Conservation (phyloP, 805 yeast species). For the Hanseniaspora lachancei region DNA sequence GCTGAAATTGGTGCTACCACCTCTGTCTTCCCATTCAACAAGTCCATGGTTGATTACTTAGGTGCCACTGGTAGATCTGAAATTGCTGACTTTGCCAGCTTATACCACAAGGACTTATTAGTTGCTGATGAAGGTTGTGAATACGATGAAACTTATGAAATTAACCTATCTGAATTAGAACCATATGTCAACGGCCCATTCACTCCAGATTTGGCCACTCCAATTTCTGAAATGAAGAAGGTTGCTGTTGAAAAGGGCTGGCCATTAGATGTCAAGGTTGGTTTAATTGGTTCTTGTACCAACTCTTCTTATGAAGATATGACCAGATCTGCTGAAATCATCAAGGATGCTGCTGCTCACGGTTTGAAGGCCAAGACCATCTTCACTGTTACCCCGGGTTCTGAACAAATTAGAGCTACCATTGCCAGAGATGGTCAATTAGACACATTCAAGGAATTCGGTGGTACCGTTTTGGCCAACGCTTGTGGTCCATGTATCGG, state of each 20-base stretch:
- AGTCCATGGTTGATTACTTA: conserved; percentile 76
- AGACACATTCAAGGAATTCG: conserved; percentile 75
- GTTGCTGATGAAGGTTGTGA: conserved; percentile 85
- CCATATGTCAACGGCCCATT: conserved; percentile 97
- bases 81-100: conserved; percentile 67
- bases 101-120: conserved; percentile 55
- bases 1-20: conserved; percentile 99
- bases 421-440: conserved; percentile 93
- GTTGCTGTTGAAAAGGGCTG: conserved; percentile 75
- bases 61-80: conserved; percentile 74
- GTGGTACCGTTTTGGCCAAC: conserved; percentile 89
- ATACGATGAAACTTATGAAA: conserved; percentile 86
- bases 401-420: conserved; percentile 96
- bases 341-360: conserved; percentile 76
- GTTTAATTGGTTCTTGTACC: conserved; percentile 96
- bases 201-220: conserved; percentile 96
- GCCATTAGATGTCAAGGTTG: conserved; percentile 89
- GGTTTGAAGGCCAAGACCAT: conserved; percentile 87
- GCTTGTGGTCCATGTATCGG: conserved; percentile 99
- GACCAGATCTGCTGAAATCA: conserved; percentile 90
- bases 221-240: conserved; percentile 74
- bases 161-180: conserved; percentile 77
- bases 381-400: conserved; percentile 93
- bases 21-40: conserved; percentile 92
- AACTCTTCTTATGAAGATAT: conserved; percentile 97